Evolutionary conservation across 2,329 filamentous ascomycete genomes (phyloP).

Genomic region (Pyricularia pennisetigena): DNA sequence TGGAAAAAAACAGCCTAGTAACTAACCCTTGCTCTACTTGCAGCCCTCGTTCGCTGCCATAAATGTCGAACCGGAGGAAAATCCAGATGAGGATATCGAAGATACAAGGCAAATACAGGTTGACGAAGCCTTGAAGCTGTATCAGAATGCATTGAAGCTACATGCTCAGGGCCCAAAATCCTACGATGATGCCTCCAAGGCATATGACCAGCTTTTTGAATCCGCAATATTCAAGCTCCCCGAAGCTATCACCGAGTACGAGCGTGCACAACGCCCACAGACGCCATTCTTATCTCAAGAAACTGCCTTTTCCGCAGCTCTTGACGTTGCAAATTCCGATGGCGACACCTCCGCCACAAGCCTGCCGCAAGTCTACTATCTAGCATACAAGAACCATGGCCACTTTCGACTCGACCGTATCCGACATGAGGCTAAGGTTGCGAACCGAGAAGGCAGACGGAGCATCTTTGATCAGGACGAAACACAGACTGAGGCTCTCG

Average conservation of each 20-base stretch:
- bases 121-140: conserved; percentile 91
- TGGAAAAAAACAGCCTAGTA: background rate
- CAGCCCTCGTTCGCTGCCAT: conserved; percentile 71
- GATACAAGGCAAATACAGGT: conserved; percentile 80
- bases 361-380: conserved; percentile 79
- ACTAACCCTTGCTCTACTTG: background rate
- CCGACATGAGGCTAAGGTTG: conserved; percentile 31
- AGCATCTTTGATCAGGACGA: conserved; percentile 1
- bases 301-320: conserved; percentile 33
- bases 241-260: conserved; percentile 77
- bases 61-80: conserved; percentile 90
- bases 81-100: conserved; percentile 82
- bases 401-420: conserved; percentile 79
- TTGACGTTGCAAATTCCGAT: conserved; percentile 49
- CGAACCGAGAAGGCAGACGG: background rate
- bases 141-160: conserved; percentile 81
- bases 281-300: conserved; percentile 38
- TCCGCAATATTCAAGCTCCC: conserved; percentile 93
- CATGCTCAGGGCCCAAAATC: conserved; percentile 77
- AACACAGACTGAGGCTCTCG: conserved; percentile 23
- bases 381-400: conserved; percentile 92
- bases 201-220: conserved; percentile 76
- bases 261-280: conserved; percentile 52
- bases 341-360: conserved; percentile 70
- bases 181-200: conserved; percentile 66